phyloP scores from a whole-genome alignment of 208 protist genomes.

The Cochliopodium minus region DNA sequence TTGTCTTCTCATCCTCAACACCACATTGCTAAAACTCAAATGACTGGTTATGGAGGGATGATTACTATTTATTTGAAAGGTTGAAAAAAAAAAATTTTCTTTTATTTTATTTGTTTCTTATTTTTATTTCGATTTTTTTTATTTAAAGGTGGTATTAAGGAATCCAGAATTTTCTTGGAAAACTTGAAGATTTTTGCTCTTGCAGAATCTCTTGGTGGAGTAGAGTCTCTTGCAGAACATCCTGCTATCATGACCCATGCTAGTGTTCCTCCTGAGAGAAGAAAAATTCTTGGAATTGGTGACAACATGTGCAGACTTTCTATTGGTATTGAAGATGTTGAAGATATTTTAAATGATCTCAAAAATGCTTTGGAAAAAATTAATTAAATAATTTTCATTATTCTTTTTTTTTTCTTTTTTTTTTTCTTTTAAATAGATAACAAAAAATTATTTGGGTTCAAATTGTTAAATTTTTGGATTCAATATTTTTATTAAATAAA shows the following conservation, averaged over 20 bases:
- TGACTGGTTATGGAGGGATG: constrained; percentile 42
- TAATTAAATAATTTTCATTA: too few species aligned
- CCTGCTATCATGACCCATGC: constrained; percentile 78
- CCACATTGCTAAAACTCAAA: constrained; percentile 35
- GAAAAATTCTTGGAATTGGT: constrained; percentile 45
- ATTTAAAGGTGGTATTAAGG: constrained; percentile 34
- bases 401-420: too few species aligned
- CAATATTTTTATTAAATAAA: too few species aligned
- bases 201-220: constrained; percentile 72
- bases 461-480: too few species aligned
- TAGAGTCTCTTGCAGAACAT: constrained; percentile 69
- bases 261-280: constrained; percentile 64
- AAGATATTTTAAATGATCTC: constrained; percentile 68
- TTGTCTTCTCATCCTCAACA: constrained; percentile 61
- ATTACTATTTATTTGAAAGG: constrained; percentile 44
- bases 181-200: constrained; percentile 63
- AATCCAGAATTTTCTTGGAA: constrained; percentile 49
- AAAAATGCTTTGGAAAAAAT: constrained; percentile 58
- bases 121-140: too few species aligned
- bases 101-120: constrained; percentile 52
- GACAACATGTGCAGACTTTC: constrained; percentile 63
- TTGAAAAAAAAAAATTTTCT: constrained; percentile 38
- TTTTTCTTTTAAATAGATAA: too few species aligned
- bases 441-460: too few species aligned
- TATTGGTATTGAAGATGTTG: constrained; percentile 72